phyloP scores from a whole-genome alignment of 495 filamentous ascomycete genomes.

The Staphylotrichum longicolle region DNA sequence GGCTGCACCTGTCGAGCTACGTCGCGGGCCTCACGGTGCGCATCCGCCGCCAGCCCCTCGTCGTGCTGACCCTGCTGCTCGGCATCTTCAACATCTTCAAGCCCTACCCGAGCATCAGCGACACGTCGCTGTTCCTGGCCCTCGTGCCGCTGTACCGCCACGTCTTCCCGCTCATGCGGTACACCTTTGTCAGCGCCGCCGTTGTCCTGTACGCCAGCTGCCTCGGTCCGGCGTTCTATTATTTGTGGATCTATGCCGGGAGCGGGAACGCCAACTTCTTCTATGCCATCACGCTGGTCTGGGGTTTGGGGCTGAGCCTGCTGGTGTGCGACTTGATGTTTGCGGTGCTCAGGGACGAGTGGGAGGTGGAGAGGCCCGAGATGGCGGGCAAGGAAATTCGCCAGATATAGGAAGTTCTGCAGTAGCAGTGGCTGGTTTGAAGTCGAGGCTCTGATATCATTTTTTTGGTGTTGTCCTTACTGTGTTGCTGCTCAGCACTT shows the following conservation, averaged over 20 bases:
- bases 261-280: slow-evolving; percentile 99
- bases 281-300: slow-evolving; percentile 97
- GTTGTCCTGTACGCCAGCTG: slow-evolving; percentile 82
- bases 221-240: slow-evolving; percentile 91
- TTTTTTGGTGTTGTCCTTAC: too few species aligned
- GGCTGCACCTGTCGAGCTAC: slow-evolving; percentile 89
- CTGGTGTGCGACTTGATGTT: slow-evolving; percentile 79
- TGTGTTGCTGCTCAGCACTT: too few species aligned
- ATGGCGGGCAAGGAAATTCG: slow-evolving; percentile 80
- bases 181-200: slow-evolving; percentile 80
- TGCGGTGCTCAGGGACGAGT: slow-evolving; percentile 86
- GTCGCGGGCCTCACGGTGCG: slow-evolving; percentile 79
- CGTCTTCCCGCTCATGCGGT: slow-evolving; percentile 92
- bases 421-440: neutral
- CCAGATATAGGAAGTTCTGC: slow-evolving; percentile 61
- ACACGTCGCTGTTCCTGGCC: slow-evolving; percentile 78
- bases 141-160: slow-evolving; percentile 86
- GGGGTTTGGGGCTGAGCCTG: slow-evolving; percentile 83
- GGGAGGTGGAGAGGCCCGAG: slow-evolving; percentile 88
- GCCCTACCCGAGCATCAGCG: slow-evolving; percentile 89
- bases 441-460: neutral
- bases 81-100: slow-evolving; percentile 93
- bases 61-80: slow-evolving; percentile 73
- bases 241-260: slow-evolving; percentile 97
- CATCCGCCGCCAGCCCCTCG: slow-evolving; percentile 78